Conservation (phyloP, 306 rosid species). For the Amphicarpaea edgeworthii region DNA sequence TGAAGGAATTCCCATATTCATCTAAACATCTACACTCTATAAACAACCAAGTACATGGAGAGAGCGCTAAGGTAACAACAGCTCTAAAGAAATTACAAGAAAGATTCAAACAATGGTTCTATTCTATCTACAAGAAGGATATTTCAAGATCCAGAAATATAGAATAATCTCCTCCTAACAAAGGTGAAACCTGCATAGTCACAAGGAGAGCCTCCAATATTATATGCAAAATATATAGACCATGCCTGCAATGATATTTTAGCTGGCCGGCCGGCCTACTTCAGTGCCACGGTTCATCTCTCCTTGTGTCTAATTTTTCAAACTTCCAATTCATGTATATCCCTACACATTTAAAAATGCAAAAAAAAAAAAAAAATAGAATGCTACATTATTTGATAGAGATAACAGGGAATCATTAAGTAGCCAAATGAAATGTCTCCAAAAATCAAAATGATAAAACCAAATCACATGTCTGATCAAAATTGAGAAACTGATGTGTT, state of each 20-base stretch:
- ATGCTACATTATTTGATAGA: constrained; percentile 1
- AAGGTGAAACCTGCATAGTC: constrained; percentile 45
- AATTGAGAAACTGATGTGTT: constrained; percentile 15
- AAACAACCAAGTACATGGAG: constrained; percentile 36
- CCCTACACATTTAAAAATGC: constrained; percentile 48
- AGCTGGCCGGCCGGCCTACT: constrained; percentile 41
- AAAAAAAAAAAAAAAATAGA: constrained; percentile 9
- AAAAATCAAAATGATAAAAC: constrained; percentile 36
- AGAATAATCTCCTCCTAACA: constrained; percentile 31
- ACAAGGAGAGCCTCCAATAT: constrained; percentile 39
- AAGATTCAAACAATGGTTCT: constrained; percentile 42
- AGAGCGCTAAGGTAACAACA: constrained; percentile 37
- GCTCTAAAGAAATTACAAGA: constrained; percentile 38
- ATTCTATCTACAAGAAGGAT: constrained; percentile 43
- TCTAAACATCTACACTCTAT: constrained; percentile 37
- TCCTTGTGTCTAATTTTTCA: constrained; percentile 39
- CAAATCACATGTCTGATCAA: constrained; percentile 35
- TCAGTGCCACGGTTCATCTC: constrained; percentile 30
- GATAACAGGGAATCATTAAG: constrained; percentile 9
- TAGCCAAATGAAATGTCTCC: constrained; percentile 24
- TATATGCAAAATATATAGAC: constrained; percentile 37
- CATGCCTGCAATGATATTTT: constrained; percentile 43
- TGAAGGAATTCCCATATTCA: constrained; percentile 42
- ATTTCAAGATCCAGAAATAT: constrained; percentile 37
- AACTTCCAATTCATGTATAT: constrained; percentile 57